phyloP scores from a whole-genome alignment of 2,329 filamentous ascomycete genomes.

The Akanthomyces dipterigenus region DNA sequence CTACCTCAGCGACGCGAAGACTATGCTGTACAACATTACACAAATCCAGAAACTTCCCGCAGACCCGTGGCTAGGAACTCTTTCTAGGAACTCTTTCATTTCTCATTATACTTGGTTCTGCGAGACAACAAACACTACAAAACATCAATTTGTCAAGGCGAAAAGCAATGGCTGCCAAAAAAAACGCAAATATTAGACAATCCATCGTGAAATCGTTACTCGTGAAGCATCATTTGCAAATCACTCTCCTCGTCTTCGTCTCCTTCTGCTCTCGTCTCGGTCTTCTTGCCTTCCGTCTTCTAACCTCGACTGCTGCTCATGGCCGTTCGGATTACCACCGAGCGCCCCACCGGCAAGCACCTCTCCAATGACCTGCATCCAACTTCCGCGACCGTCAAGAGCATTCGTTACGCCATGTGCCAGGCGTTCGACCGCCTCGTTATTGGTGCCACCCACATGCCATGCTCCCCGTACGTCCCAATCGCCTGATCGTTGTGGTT shows the following conservation, averaged over 20 bases:
- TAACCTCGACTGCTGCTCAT: neutral
- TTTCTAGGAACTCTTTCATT: neutral
- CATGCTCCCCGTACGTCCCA: constrained; percentile 36
- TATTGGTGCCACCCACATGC: constrained; percentile 39
- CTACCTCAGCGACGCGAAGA: no score
- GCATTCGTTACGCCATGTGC: constrained; percentile 23
- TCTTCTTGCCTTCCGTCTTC: neutral
- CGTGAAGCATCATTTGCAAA: neutral
- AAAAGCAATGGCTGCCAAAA: neutral
- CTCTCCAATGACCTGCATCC: constrained; percentile 21
- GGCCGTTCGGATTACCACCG: neutral
- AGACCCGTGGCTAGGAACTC: no score
- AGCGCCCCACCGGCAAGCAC: constrained; percentile 14
- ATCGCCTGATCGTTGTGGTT: constrained; percentile 24
- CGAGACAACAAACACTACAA: neutral
- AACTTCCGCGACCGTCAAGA: constrained; percentile 23
- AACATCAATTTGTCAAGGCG: neutral
- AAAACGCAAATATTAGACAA: neutral
- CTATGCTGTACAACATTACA: no score
- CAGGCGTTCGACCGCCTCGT: constrained; percentile 32
- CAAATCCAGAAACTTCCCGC: no score
- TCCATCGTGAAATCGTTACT: neutral
- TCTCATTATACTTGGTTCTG: neutral
- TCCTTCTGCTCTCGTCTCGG: neutral
- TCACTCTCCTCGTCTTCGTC: neutral